A percentile compares a stretch with the other conserved stretches of the same genome.
Evolutionary conservation across 495 filamentous ascomycete genomes (phyloP).

Genomic region (Daldinia concentrica): DNA sequence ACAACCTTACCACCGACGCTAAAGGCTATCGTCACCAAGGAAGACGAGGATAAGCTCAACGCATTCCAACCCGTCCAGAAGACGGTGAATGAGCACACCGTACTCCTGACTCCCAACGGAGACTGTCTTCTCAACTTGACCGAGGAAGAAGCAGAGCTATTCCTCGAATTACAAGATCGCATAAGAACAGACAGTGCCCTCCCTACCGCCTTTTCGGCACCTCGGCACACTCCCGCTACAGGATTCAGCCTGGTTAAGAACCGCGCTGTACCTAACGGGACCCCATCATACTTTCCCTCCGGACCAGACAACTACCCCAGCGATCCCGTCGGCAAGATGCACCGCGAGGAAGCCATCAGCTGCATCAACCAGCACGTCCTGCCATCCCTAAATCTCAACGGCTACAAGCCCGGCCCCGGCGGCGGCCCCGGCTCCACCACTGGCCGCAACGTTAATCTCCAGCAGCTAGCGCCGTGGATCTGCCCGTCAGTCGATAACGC

Average conservation of each 20-base stretch:
- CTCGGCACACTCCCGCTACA: constrained; percentile 54
- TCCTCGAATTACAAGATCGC: constrained; percentile 74
- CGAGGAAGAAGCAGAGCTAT: constrained; percentile 77
- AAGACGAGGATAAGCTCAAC: constrained; percentile 58
- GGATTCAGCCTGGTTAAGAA: constrained; percentile 65
- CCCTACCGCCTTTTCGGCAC: constrained; percentile 60
- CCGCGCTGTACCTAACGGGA: constrained; percentile 64
- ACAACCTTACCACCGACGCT: constrained; percentile 45
- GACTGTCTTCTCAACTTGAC: constrained; percentile 79
- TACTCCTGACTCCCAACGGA: constrained; percentile 81
- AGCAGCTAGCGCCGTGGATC: constrained; percentile 57
- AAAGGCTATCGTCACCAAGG: constrained; percentile 61
- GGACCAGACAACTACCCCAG: constrained; percentile 52
- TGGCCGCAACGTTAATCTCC: constrained; percentile 42
- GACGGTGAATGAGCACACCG: constrained; percentile 58
- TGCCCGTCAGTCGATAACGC: constrained; percentile 45
- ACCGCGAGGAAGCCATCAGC: constrained; percentile 68
- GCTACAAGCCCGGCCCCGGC: constrained; percentile 47
- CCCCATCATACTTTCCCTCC: constrained; percentile 61
- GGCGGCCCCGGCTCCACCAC: constrained; percentile 48
- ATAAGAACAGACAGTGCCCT: constrained; percentile 55
- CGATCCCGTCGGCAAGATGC: constrained; percentile 65
- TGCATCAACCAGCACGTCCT: constrained; percentile 74
- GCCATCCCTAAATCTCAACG: constrained; percentile 59
- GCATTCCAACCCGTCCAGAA: constrained; percentile 62